These are phyloP conservation scores for Barnettozyma botsteinii DNA, from an alignment of 805 yeast genomes.

Conservation along the genomic window DNA sequence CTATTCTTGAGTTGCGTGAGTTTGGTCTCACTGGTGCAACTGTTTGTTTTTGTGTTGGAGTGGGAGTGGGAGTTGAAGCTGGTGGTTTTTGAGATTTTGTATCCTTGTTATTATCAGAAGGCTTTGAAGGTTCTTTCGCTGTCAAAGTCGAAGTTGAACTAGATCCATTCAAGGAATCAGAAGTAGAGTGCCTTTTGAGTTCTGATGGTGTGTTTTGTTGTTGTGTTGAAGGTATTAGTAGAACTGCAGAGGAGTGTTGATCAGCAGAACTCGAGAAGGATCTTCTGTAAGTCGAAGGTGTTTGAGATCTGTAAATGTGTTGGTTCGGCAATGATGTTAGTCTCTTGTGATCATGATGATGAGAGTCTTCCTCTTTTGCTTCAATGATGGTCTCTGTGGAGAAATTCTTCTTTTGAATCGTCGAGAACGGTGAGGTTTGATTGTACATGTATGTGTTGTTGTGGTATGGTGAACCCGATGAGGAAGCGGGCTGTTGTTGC, in stretches of 20 bases:
- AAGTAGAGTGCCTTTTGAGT: too few relatives aligned
- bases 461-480: too few relatives aligned
- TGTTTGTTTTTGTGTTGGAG: neutral
- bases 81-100: neutral
- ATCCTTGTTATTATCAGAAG: too few relatives aligned
- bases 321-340: slow-evolving; percentile 18
- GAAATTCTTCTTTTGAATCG: slow-evolving; percentile 10
- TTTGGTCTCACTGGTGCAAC: neutral
- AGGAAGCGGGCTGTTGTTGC: too few relatives aligned
- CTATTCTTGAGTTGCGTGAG: slow-evolving; percentile 1
- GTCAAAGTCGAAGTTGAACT: too few relatives aligned
- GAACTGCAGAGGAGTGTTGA: slow-evolving; percentile 22
- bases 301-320: slow-evolving; percentile 20
- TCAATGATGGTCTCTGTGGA: slow-evolving; percentile 22
- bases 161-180: too few relatives aligned
- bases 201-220: too few relatives aligned
- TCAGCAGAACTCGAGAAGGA: slow-evolving; percentile 9
- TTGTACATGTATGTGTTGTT: neutral
- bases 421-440: neutral
- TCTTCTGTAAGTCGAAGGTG: slow-evolving; percentile 11
- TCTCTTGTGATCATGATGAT: slow-evolving; percentile 11
- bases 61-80: neutral
- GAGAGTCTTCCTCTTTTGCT: slow-evolving; percentile 23
- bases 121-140: too few relatives aligned
- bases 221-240: slow-evolving; percentile 20